A percentile compares a stretch with the other conserved stretches of the same genome.
Evolutionary conservation across 306 rosid genomes (phyloP).

Genomic region (Astragalus glycyphyllos): DNA sequence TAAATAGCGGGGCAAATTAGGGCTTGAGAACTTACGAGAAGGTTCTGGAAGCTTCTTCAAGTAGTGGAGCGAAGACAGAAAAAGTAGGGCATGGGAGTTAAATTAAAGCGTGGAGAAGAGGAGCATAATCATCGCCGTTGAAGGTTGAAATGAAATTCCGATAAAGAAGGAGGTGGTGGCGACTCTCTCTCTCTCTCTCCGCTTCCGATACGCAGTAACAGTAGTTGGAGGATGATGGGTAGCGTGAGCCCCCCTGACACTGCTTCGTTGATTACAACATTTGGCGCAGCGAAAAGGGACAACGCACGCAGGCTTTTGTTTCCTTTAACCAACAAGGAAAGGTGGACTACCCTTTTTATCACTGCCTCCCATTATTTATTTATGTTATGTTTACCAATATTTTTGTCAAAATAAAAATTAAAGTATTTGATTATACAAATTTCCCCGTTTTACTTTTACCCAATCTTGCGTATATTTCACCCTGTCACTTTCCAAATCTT

Average conservation of each 20-base stretch:
- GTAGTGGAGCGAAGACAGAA: slow-evolving; percentile 1
- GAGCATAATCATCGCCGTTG: background rate
- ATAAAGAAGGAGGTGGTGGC: background rate
- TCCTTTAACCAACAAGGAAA: slow-evolving; percentile 25
- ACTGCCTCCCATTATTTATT: background rate
- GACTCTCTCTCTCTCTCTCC: slow-evolving; percentile 19
- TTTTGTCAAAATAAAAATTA: too few species aligned
- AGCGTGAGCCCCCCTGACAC: slow-evolving; percentile 26
- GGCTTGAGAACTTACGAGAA: slow-evolving; percentile 46
- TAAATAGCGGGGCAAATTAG: slow-evolving; percentile 26
- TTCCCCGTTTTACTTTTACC: too few species aligned
- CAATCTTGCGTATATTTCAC: too few species aligned
- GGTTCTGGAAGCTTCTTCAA: slow-evolving; percentile 32
- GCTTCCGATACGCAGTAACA: slow-evolving; percentile 28
- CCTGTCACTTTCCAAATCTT: too few species aligned
- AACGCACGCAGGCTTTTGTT: slow-evolving; percentile 19
- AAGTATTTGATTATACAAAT: too few species aligned
- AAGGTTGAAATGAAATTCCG: background rate
- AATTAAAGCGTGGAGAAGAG: slow-evolving; percentile 4
- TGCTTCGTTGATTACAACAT: slow-evolving; percentile 53
- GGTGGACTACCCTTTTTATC: background rate
- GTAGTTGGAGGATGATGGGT: slow-evolving; percentile 15
- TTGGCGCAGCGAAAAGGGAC: slow-evolving; percentile 34
- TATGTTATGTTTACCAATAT: too few species aligned
- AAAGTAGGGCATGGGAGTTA: slow-evolving; percentile 12